phyloP scores from a whole-genome alignment of 768 basidiomycete species.

The Termitomyces sp. region DNA sequence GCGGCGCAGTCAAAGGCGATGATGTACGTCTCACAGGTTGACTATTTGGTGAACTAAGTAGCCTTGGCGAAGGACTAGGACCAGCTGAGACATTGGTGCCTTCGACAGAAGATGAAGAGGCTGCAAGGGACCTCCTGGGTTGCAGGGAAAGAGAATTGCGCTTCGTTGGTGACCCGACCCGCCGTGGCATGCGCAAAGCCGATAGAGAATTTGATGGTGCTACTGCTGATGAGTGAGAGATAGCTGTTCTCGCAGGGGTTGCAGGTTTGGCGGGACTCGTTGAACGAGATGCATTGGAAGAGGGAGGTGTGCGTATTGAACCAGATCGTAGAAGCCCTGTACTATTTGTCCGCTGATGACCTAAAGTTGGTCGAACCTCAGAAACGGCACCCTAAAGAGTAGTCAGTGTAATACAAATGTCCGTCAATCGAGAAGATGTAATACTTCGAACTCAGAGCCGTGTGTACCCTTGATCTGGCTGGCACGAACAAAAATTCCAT shows the following conservation, averaged over 20 bases:
- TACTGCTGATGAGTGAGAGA: constrained; percentile 19
- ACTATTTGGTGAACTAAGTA: constrained; percentile 15
- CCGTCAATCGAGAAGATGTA: background rate
- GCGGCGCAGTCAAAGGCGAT: constrained; percentile 30
- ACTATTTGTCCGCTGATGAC: constrained; percentile 62
- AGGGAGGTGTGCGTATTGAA: constrained; percentile 35
- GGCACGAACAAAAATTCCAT: constrained; percentile 88
- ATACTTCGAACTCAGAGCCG: constrained; percentile 35
- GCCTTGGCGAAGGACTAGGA: constrained; percentile 24
- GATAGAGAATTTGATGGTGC: constrained; percentile 16
- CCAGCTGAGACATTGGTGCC: constrained; percentile 24
- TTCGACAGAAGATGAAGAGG: constrained; percentile 36
- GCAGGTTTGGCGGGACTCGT: constrained; percentile 52
- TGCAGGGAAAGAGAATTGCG: constrained; percentile 43
- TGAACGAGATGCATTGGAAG: constrained; percentile 51
- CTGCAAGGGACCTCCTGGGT: constrained; percentile 41
- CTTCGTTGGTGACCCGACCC: constrained; percentile 51
- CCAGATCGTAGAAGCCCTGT: constrained; percentile 32
- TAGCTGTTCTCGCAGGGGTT: constrained; percentile 11
- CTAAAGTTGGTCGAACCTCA: constrained; percentile 25
- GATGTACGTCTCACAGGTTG: constrained; percentile 28
- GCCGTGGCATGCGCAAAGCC: constrained; percentile 17
- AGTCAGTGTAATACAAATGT: background rate
- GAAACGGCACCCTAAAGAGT: constrained; percentile 19
- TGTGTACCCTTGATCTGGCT: constrained; percentile 71